Evolutionary conservation across 2,329 filamentous ascomycete genomes (phyloP), one percentile per base, ranked within the genome.

Genomic region (Fusarium guadeloupense): DNA sequence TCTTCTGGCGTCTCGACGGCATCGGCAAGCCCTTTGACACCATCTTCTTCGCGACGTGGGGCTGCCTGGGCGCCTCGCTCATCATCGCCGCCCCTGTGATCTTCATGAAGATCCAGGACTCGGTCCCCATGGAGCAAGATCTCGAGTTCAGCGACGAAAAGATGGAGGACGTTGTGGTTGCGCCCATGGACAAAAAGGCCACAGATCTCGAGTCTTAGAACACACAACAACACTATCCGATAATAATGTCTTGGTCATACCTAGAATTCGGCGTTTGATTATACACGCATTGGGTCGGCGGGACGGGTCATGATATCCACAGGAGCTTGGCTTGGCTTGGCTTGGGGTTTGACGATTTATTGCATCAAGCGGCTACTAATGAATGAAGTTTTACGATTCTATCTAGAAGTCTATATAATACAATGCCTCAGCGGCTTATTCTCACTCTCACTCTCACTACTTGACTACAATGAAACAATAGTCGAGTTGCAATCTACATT

Each of bases 91-190:
- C 89, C 1, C 93, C 93, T 0, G 85, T 97, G 54, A 89, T 96
- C 73, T 86, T 90, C 70, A 78, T 86, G 69, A 89, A 88, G 77
- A 89, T 97, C 74, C 84, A 90, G 74, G 91, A 96, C 65, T 89
- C 87, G 14, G 85, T 92, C 19, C 74, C 85, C 1, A 68, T 96
- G 7, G 91, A 94, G 75, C 88, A 93, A 52, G 93, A 97, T 75
- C 80, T 97, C 45, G 88, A 88, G 71, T 93, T 93, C 76, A 92
- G 90, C 26, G 93, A 96, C 71, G 92, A 96, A 82, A 95, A 89
- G 0, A 72, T 89, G 9, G 85, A 84, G 42, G 91, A 96, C 64
- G 89, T 96, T 20, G 45, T 70, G 33, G 59, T 50, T 9, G 50
- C 44, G 9, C 47, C 58, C 1, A 35, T 31, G 6, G 37, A 44